Evolutionary conservation across 192 early-diverging fungal species (phyloP), one percentile per base, ranked within the genome.

Genomic region (Coemansia sp.): DNA sequence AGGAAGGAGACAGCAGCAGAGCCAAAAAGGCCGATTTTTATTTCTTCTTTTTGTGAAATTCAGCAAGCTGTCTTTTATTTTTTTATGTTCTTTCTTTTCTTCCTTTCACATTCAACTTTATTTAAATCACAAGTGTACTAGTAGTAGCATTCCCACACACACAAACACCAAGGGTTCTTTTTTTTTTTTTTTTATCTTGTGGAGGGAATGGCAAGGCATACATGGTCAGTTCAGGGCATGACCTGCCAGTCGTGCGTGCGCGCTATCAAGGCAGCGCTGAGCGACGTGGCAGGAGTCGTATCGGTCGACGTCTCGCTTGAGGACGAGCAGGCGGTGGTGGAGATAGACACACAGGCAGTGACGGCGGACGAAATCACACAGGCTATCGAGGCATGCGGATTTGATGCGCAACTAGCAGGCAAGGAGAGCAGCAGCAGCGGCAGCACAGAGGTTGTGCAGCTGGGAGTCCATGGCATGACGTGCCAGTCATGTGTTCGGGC

Each of bases 201-300:
- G 19, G 1, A 36, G 47, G 24, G 47, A 45, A 67, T 67, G 71
- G 56, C 57, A 19, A 47, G 20, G 7, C 68, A 70, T 37, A 66
- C 25, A 9, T 70, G 73, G 66, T 27, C 31, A n/a, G 82, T 87
- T 56, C 64, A 68, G 47, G 91, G 92, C 49, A 95, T 95, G 93
- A 94, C 91, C 1, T 95, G 93, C 83, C 84, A 92, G 73, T 93
- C 91, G 31, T 96, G 94, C 64, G 94, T 95, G 10, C 83, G 87
- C 14, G 84, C 89, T 6, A 89, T 96, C 60, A 88, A 87, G 22
- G 67, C 68, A 15, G 88, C 77, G 6, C 59, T 95, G 15, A 53
- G 57, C 8, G 71, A 62, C 7, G 19, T 80, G 14, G 39, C 57
- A 3, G 93, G 94, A 19, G 73, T 95, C n/a, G 38, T 62, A 2